Conservation (phyloP, 192 early-diverging fungal species). For the Irineochytrium annulatum region DNA sequence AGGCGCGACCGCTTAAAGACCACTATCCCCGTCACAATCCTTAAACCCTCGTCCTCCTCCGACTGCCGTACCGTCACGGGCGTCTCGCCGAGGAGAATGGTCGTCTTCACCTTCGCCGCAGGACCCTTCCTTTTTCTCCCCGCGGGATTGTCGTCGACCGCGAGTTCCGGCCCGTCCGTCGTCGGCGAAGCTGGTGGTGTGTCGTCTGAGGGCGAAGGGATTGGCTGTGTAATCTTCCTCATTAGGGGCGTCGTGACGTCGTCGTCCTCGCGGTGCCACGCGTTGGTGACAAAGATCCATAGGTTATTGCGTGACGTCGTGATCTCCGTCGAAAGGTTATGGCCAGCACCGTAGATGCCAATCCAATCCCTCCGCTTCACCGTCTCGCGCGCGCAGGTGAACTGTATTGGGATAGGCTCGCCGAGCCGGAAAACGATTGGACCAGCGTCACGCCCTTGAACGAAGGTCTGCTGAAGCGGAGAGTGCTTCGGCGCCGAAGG, state of each 20-base stretch:
- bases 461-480: constrained; percentile 18
- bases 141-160: background rate
- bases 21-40: constrained; percentile 48
- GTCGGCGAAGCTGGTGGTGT: no score
- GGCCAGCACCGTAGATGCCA: constrained; percentile 77
- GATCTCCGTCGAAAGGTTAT: constrained; percentile 70
- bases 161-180: background rate
- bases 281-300: constrained; percentile 63
- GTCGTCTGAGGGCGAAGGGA: background rate
- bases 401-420: constrained; percentile 66
- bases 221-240: background rate
- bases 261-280: constrained; percentile 10
- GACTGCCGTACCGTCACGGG: constrained; percentile 7
- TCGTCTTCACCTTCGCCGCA: background rate
- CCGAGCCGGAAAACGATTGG: constrained; percentile 68
- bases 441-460: no score
- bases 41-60: constrained; percentile 19
- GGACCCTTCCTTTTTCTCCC: background rate
- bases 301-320: constrained; percentile 56
- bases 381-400: constrained; percentile 68
- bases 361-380: constrained; percentile 83
- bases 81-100: constrained; percentile 26
- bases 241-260: constrained; percentile 20
- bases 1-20: constrained; percentile 63
- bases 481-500: constrained; percentile 22